These are phyloP conservation scores for Geotrichum phurueaensis DNA, from an alignment of 1,139 yeast genomes.

Conservation along the genomic window DNA sequence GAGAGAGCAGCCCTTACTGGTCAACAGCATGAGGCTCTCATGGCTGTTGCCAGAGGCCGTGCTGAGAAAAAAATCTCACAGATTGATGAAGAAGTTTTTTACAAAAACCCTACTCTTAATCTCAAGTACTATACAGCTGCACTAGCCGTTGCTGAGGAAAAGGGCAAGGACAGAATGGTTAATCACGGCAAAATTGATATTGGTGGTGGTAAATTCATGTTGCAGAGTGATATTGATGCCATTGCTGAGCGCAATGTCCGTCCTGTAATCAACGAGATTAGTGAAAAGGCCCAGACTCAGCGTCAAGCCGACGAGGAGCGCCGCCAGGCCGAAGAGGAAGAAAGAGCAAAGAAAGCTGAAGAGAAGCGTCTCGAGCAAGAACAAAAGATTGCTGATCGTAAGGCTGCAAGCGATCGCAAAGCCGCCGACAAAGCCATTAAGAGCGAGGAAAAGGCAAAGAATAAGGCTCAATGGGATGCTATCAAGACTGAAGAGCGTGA, in stretches of 20 bases:
- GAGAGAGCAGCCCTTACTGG: slow-evolving; percentile 38
- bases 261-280: slow-evolving; percentile 79
- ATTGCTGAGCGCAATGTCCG: slow-evolving; percentile 78
- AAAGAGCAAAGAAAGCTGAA: slow-evolving; percentile 39
- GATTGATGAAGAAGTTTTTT: slow-evolving; percentile 39
- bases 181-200: slow-evolving; percentile 58
- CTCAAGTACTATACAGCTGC: slow-evolving; percentile 37
- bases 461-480: slow-evolving; percentile 19
- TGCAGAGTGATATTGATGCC: slow-evolving; percentile 67
- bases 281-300: slow-evolving; percentile 63
- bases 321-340: slow-evolving; percentile 47
- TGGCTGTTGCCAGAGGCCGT: slow-evolving; percentile 35
- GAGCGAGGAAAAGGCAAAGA: slow-evolving; percentile 26
- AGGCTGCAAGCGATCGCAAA: slow-evolving; percentile 27
- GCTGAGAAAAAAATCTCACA: slow-evolving; percentile 32
- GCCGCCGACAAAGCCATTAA: slow-evolving; percentile 28
- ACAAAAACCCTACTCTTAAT: slow-evolving; percentile 34
- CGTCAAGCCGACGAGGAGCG: slow-evolving; percentile 63
- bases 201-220: slow-evolving; percentile 85
- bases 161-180: slow-evolving; percentile 51
- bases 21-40: slow-evolving; percentile 26
- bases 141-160: slow-evolving; percentile 56
- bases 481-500: slow-evolving; percentile 23
- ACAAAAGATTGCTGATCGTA: slow-evolving; percentile 25
- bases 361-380: slow-evolving; percentile 24